Percentiles rank a stretch among this genome's conserved stretches.
Evolutionary conservation across 2,329 filamentous ascomycete species (phyloP).

Genomic region (Colletotrichum australisinense): DNA sequence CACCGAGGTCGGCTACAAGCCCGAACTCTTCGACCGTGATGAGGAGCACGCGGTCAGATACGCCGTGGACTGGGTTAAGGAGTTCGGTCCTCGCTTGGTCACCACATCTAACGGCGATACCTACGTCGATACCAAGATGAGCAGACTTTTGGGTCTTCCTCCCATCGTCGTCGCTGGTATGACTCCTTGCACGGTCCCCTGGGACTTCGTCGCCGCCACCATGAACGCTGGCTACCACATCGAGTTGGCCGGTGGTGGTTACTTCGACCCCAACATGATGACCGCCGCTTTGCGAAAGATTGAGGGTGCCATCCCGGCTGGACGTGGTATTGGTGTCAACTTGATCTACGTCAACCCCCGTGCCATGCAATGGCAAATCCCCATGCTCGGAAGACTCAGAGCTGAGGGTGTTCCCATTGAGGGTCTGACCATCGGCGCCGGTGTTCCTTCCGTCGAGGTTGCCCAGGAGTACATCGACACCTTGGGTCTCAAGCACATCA

Average conservation of each 20-base stretch:
- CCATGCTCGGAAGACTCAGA: slow-evolving; percentile 81
- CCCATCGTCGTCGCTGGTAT: slow-evolving; percentile 94
- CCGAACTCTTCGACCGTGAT: slow-evolving; percentile 96
- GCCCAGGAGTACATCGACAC: slow-evolving; percentile 95
- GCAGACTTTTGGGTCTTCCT: slow-evolving; percentile 83
- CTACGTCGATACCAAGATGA: slow-evolving; percentile 98
- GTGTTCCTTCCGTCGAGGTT: slow-evolving; percentile 93
- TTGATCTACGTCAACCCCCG: slow-evolving; percentile 91
- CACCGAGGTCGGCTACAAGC: slow-evolving; percentile 94
- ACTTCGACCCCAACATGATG: slow-evolving; percentile 86
- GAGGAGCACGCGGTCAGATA: slow-evolving; percentile 95
- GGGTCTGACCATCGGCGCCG: slow-evolving; percentile 91
- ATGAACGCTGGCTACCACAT: slow-evolving; percentile 98
- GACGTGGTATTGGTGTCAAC: slow-evolving; percentile 89
- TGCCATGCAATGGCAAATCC: slow-evolving; percentile 94
- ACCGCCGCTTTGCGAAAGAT: slow-evolving; percentile 86
- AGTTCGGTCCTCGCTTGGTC: slow-evolving; percentile 91
- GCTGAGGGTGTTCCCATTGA: slow-evolving; percentile 91
- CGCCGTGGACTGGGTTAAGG: slow-evolving; percentile 97
- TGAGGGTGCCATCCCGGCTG: slow-evolving; percentile 83
- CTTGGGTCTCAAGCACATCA: slow-evolving; percentile 90
- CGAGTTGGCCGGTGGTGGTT: slow-evolving; percentile 89
- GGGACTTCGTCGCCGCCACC: slow-evolving; percentile 91
- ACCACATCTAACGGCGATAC: slow-evolving; percentile 91
- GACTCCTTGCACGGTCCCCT: slow-evolving; percentile 89